Evolutionary conservation across 1,284 basidiomycete genomes (phyloP).

Genomic region (Leccinum pachyderme): DNA sequence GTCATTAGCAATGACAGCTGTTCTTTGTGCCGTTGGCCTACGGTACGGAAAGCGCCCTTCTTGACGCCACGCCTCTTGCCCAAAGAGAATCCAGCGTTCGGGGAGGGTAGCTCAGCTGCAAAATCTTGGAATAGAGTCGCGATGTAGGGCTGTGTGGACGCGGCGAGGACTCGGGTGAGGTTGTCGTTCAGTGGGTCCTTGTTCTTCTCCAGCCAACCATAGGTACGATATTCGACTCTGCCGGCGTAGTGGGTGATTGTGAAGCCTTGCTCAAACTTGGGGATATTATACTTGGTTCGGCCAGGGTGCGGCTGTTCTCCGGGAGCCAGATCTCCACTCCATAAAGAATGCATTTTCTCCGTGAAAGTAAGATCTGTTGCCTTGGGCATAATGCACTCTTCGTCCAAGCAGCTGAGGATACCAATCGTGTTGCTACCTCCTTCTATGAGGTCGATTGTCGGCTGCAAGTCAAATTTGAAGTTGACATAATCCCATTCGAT

Average conservation of each 20-base stretch:
- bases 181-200: slow-evolving; percentile 99
- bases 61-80: slow-evolving; percentile 82
- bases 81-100: slow-evolving; percentile 42
- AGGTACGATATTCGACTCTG: slow-evolving; percentile 93
- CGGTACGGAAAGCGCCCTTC: slow-evolving; percentile 96
- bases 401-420: slow-evolving; percentile 91
- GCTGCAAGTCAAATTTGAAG: slow-evolving; percentile 96
- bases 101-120: slow-evolving; percentile 37
- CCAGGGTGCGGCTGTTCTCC: slow-evolving; percentile 68
- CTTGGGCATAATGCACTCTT: slow-evolving; percentile 99
- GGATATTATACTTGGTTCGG: slow-evolving; percentile 80
- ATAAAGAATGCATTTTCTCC: slow-evolving; percentile 82
- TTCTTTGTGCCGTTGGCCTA: slow-evolving; percentile 95
- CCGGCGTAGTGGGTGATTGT: slow-evolving; percentile 97
- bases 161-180: slow-evolving; percentile 84
- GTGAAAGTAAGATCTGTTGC: slow-evolving; percentile 96
- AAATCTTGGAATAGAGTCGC: slow-evolving; percentile 86
- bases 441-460: slow-evolving; percentile 98
- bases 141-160: slow-evolving; percentile 82
- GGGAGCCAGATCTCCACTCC: slow-evolving; percentile 50
- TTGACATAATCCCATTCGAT: slow-evolving; percentile 99
- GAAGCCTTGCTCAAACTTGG: slow-evolving; percentile 93
- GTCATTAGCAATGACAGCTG: slow-evolving; percentile 91
- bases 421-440: slow-evolving; percentile 74
- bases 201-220: slow-evolving; percentile 99